These are phyloP conservation scores for Purshia tridentata DNA, from an alignment of 306 rosid species.

Conservation along the genomic window DNA sequence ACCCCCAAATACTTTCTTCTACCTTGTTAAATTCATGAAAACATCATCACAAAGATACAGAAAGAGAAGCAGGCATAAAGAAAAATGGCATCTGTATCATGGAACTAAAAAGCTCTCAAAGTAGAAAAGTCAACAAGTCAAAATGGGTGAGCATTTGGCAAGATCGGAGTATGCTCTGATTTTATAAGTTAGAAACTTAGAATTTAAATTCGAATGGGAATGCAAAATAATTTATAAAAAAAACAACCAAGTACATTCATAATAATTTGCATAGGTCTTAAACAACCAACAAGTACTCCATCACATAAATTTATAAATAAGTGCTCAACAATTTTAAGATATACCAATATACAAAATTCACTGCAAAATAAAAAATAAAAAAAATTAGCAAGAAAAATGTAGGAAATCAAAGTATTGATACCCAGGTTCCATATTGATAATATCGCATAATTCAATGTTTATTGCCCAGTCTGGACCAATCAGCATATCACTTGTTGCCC, in stretches of 20 bases:
- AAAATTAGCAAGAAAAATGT: too few species aligned
- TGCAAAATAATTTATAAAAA: too few species aligned
- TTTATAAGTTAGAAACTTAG: too few species aligned
- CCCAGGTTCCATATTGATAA: slow-evolving; percentile 85
- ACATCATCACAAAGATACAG: background rate
- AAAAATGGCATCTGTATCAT: background rate
- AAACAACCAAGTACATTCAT: too few species aligned
- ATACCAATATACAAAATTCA: background rate
- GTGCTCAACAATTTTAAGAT: background rate
- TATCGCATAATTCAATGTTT: slow-evolving; percentile 89
- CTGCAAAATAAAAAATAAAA: background rate
- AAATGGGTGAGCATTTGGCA: background rate
- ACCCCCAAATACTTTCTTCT: background rate
- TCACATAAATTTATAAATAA: background rate
- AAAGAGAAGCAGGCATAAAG: background rate
- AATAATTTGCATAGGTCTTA: too few species aligned
- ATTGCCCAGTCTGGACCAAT: slow-evolving; percentile 97
- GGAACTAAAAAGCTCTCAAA: background rate
- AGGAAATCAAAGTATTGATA: slow-evolving; percentile 32
- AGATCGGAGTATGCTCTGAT: too few species aligned
- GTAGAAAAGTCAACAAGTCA: background rate
- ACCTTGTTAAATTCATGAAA: background rate
- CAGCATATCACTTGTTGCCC: slow-evolving; percentile 95
- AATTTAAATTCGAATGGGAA: too few species aligned
- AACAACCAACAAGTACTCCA: background rate